A percentile compares a stretch with the other conserved stretches of the same genome.
These are phyloP conservation scores for Elsinoe ampelina DNA, from an alignment of 2,329 filamentous ascomycete genomes.

Conservation along the genomic window DNA sequence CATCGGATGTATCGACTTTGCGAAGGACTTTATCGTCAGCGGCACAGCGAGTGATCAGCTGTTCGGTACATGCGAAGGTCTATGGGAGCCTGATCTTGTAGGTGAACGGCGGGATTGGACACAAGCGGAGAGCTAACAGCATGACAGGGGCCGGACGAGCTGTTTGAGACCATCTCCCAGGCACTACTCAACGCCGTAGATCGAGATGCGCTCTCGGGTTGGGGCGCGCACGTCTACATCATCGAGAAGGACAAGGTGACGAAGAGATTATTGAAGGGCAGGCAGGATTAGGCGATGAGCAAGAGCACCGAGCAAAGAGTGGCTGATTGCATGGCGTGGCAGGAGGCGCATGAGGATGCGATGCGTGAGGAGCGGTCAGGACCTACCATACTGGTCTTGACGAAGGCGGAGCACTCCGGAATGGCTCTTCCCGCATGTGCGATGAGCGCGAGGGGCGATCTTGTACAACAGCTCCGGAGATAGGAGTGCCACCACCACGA, in stretches of 20 bases:
- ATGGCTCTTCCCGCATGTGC: too few relatives aligned
- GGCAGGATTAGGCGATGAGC: constrained; percentile 57
- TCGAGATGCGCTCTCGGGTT: constrained; percentile 90
- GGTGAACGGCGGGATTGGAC: constrained; percentile 26
- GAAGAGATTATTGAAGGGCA: constrained; percentile 94
- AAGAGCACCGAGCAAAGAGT: neutral
- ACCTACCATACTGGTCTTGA: neutral
- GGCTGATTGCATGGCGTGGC: neutral
- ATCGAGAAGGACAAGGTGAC: constrained; percentile 99
- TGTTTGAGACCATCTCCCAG: constrained; percentile 98
- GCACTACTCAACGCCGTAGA: constrained; percentile 91
- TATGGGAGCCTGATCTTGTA: constrained; percentile 97
- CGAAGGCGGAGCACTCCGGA: neutral
- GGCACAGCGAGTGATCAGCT: constrained; percentile 95
- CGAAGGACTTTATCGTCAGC: constrained; percentile 97
- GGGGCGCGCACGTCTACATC: constrained; percentile 98
- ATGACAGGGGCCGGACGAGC: constrained; percentile 72
- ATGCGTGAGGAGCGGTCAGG: neutral
- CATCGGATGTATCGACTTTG: constrained; percentile 98
- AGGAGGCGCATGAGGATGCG: neutral
- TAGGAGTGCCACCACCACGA: neutral
- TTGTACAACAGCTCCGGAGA: neutral
- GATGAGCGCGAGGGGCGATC: neutral
- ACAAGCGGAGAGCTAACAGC: constrained; percentile 6
- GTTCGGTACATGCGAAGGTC: constrained; percentile 94